Evolutionary conservation across 495 filamentous ascomycete genomes (phyloP).

Genomic region (Aspergillus carlsbadensis): DNA sequence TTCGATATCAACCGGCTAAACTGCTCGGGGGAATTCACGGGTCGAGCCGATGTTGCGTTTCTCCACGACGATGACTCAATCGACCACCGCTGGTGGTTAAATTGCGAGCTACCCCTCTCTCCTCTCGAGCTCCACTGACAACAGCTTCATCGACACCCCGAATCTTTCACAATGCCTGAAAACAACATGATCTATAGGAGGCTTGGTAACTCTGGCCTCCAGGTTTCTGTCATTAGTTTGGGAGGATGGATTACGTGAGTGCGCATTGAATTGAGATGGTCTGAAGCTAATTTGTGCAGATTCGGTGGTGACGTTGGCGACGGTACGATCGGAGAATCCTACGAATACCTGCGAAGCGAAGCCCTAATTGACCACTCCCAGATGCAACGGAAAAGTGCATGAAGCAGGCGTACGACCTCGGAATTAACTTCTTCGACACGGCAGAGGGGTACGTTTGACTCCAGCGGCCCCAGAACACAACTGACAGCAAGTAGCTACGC

Average conservation of each 20-base stretch:
- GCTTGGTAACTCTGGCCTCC: constrained; percentile 65
- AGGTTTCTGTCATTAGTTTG: constrained; percentile 66
- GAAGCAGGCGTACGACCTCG: constrained; percentile 72
- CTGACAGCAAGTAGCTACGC: constrained; percentile 47
- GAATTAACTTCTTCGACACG: constrained; percentile 72
- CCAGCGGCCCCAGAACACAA: constrained; percentile 8
- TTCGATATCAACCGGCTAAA: too few relatives aligned
- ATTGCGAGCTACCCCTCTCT: not conserved
- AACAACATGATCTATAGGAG: constrained; percentile 65
- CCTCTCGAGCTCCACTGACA: not conserved
- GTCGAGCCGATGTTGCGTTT: too few relatives aligned
- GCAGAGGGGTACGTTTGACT: constrained; percentile 32
- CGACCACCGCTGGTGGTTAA: not conserved
- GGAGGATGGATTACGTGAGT: constrained; percentile 57
- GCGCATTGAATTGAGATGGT: not conserved
- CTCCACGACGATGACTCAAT: too few relatives aligned
- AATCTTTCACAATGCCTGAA: constrained; percentile 12
- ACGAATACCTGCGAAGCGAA: not conserved
- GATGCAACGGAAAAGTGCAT: constrained; percentile 66
- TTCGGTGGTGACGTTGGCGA: constrained; percentile 26
- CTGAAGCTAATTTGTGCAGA: not conserved
- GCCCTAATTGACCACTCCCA: constrained; percentile 18
- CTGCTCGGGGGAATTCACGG: too few relatives aligned
- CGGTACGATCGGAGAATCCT: constrained; percentile 7
- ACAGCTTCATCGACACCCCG: too few relatives aligned